Base-by-base conservation (phyloP, 805 yeast species). In the Zygosaccharomyces bailii region DNA sequence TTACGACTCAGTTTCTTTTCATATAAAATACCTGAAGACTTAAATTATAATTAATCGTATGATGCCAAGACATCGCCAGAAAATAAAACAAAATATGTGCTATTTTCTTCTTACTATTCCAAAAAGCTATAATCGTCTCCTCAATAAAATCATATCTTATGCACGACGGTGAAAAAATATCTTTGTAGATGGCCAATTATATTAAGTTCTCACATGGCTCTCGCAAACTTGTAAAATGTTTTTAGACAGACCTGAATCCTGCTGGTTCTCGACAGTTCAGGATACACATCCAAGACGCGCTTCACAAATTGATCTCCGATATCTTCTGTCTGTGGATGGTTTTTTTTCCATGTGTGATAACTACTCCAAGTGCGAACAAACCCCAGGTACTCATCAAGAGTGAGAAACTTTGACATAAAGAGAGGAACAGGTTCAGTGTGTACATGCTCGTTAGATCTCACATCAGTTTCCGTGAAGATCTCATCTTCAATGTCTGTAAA, bases 311-410 rank as follows among this genome's bases (percentile, higher is more conserved):
- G 35, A 74, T 71, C 87, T 81, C 80, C 53, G 75, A 69, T 16
- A 70, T 66, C 66, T 9, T 25, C 65, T 1, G 61, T 53, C 4
- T 67, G 68, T 5, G 44, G 51, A 10, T 49, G 46, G 33, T 61
- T 63, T 14, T 66, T 65, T 39, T 66, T 63, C 76, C 79, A 84
- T 33, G 67, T 69, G 62, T 82, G 86, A 59, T 75, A 78, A 1
- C 86, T 75, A 56, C 93, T 83, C 74, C 81, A 83, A 0, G 96
- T 85, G n/a, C 69, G 63, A 18, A 83, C 57, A 59, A 86, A 85
- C 14, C 70, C 61, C 3, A 69, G 60, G 51, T 74, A 79, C 4
- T 70, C 78, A 4, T 53, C 60, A 27, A 87, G 46, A 0, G 78
- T 65, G 30, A 73, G 63, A 11, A 66, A 58, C 43, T 66, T 61